Evolutionary conservation across 805 yeast genomes (phyloP), one percentile per base, ranked within the genome.

Genomic region (Candida boleticola): DNA sequence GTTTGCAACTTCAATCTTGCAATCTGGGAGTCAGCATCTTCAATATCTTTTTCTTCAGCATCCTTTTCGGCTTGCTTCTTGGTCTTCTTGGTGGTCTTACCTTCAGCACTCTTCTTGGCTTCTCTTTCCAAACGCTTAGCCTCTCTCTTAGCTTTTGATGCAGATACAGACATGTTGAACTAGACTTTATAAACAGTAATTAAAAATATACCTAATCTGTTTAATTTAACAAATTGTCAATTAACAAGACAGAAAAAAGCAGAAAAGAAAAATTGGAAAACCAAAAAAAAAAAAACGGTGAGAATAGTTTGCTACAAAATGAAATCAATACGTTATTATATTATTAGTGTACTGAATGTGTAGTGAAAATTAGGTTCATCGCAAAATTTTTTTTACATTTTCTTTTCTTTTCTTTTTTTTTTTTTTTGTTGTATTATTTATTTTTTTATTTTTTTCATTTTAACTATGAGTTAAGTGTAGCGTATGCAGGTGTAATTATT

Each of bases 101-200:
- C 87, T 46, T 88, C 95, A 40, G 74, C 63, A 26, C 65, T 56
- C 58, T 68, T 69, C 48, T 65, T 64, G 51, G 76, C 76, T 54
- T 70, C 76, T 55, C 65, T 68, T 55, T 68, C 76, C 55, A 85
- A 88, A 69, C 89, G 89, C 74, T 90, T 92, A 52, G 96, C 96
- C 52, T 92, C 97, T 83, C 99, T 88, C 75, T 92, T 93, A 50
- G 98, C 98, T 68, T 92, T 92, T 17, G 97, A 89, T 52, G 97
- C 82, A 43, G 98, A 92, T 52, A 82, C 78, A 44, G 80, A 76
- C 72, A 66, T 66, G 33, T 39, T 43, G 19, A 17, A 29, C 27
- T 25, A n/a, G 14, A 6, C 13, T 29, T 16, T n/a, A n/a, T 10
- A 29, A 6, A 6, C 18, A 14, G 13, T 29, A 29, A 29, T 6